Base-by-base conservation (phyloP, 352 stramenopile genomes). In the Sclerospora graminicola region DNA sequence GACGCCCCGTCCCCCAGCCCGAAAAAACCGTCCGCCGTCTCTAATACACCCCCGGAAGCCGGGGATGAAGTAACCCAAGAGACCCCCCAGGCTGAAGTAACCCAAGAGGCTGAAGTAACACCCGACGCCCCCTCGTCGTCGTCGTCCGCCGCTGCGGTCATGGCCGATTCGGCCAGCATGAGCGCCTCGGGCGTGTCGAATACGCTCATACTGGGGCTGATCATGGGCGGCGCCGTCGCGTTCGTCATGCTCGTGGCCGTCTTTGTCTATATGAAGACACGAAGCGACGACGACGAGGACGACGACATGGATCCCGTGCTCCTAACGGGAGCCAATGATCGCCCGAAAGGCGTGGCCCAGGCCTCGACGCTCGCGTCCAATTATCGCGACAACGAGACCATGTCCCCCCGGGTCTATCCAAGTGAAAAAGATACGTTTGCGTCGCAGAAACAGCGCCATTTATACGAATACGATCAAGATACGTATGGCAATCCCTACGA, bases 201-300 rank as follows among this genome's bases (percentile, higher is more conserved):
- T 24, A 63, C 69, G 1, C 19, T 69, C 8, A 58, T 57, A 45
- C 53, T 85, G 8, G 66, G 54, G 2, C 35, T 80, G 13, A 65
- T 81, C 27, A 69, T 80, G 34, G 73, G 57, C 0, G 55, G 53
- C 8, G 60, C 69, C 1, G 63, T 82, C 9, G 61, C 53, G 0
- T 47, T 64, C 0, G 70, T 82, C 13, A 43, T 86, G 14, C 45
- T 52, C 18, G 52, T 53, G 0, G 61, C 66, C 4, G 29, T 82
- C 10, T 74, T 86, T 45, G 59, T 86, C 16, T 83, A 79, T 45
- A 54, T 69, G 14, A 70, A 67, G 32, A 64, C 61, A 0, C 41
- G 42, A 13, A 60, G 56, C 1, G 47, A 56, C 8, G 48, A 67
- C 6, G 64, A 51, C 10, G 42, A 68, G 5, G 55, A 73, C 2